Conservation (phyloP, 441 rosid species). For the Populus hybrid region DNA sequence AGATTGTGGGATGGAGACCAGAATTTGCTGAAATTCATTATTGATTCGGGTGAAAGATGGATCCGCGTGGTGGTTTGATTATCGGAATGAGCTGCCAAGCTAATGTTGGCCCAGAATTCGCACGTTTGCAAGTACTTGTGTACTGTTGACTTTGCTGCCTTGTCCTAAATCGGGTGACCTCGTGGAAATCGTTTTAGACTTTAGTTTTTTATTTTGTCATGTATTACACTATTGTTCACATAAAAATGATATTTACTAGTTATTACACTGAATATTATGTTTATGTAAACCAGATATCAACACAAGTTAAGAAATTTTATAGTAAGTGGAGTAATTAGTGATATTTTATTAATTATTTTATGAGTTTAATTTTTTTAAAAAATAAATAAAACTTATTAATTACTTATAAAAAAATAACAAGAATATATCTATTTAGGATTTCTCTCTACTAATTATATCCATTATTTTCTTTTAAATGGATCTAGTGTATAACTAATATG, state of each 20-base stretch:
- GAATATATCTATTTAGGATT: too few species aligned
- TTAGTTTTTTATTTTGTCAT: neutral
- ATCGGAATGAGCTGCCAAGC: neutral
- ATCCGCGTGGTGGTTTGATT: neutral
- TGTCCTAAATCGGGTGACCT: neutral
- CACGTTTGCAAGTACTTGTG: neutral
- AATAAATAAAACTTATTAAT: too few species aligned
- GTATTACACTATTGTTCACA: neutral
- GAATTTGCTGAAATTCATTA: neutral
- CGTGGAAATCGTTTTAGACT: neutral
- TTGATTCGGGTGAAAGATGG: neutral
- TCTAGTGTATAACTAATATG: too few species aligned
- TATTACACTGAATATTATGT: neutral
- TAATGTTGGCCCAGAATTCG: neutral
- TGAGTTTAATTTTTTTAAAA: too few species aligned
- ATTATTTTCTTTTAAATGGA: too few species aligned
- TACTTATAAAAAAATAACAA: too few species aligned
- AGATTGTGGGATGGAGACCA: neutral
- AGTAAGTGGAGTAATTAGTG: too few species aligned
- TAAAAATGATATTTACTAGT: neutral
- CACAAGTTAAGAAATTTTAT: too few species aligned
- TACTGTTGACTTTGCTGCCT: neutral
- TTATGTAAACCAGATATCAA: neutral
- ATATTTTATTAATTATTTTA: too few species aligned
- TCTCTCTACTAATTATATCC: too few species aligned